Evolutionary conservation across 306 rosid genomes (phyloP), one percentile per base, ranked within the genome.

Genomic region (Cyamopsis tetragonoloba): DNA sequence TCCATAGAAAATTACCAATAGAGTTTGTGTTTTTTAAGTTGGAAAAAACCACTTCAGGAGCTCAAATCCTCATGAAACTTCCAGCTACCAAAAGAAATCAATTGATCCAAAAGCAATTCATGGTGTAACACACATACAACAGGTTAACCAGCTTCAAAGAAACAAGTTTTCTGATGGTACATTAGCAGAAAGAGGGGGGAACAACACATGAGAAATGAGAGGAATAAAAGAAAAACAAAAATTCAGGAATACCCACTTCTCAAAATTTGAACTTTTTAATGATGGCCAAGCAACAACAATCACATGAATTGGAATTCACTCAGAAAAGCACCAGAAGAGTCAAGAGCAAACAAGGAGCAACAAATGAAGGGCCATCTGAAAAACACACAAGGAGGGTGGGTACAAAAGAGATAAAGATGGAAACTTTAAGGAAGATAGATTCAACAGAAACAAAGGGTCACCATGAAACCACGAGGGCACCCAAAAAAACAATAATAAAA

Each of bases 131-230:
- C 9, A 60, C 9, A 31, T 14, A 28, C 5, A 73, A 66, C 65
- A 76, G 32, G 60, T 64, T 63, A 77, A 75, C 81, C 81, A 43
- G 62, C 65, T 37, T 76, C 77, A 76, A 75, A 70, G 44, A 69
- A 82, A 72, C 77, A 68, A 4, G 54, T 55, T 49, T 68, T 65
- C 42, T 42, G 55, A 74, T 50, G 15, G 59, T 62, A 74, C 65
- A 68, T 38, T 32, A 44, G 30, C 27, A 27, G 72, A 71, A 72
- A 11, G 56, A 23, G 46, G 20, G 54, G 19, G 47, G 71, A 55
- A 68, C n/a, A n/a, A n/a, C n/a, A 64, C 74, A 66, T 59, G 69
- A 66, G 51, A 57, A 47, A 10, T 3, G 34, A 9, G 23, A 41
- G 30, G 2, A 35, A 28, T n/a, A n/a, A n/a, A n/a, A 49, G 3